These are phyloP conservation scores for Trichocomaceae sp. DNA, from an alignment of 2,329 filamentous ascomycete species.

Conservation along the genomic window DNA sequence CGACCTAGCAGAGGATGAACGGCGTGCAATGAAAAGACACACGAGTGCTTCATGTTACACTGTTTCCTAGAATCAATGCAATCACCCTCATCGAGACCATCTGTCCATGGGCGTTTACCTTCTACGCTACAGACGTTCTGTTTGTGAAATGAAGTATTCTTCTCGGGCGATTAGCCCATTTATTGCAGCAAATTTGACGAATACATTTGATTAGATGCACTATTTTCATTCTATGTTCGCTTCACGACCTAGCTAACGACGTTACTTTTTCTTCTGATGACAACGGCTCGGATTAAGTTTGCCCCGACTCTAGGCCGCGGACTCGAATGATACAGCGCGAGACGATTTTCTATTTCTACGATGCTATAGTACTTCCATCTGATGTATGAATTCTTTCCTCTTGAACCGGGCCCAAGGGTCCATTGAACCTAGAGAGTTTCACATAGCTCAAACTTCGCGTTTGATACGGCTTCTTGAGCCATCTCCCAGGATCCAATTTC, in stretches of 20 bases:
- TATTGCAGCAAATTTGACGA: conserved; percentile 13
- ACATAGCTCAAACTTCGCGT: conserved; percentile 57
- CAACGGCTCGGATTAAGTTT: background rate
- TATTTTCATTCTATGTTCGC: conserved; percentile 8
- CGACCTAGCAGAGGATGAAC: conserved; percentile 28
- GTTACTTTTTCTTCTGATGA: background rate
- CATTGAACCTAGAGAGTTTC: conserved; percentile 57
- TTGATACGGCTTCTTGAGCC: conserved; percentile 65
- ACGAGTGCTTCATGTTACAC: conserved; percentile 32
- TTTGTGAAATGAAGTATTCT: conserved; percentile 2
- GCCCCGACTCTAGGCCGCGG: background rate
- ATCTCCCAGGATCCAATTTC: conserved; percentile 62
- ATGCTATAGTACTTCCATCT: conserved; percentile 14
- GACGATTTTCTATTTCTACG: background rate
- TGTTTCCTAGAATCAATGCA: conserved; percentile 13
- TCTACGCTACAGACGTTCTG: conserved; percentile 16
- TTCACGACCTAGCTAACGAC: background rate
- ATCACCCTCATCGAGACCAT: conserved; percentile 44
- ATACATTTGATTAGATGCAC: conserved; percentile 18
- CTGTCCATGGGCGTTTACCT: conserved; percentile 49
- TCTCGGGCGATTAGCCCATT: background rate
- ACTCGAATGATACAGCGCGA: background rate
- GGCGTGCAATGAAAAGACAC: conserved; percentile 27
- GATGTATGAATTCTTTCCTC: conserved; percentile 71
- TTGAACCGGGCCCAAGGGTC: conserved; percentile 69